Base-by-base conservation (phyloP, 495 filamentous ascomycete species). In the Chaetomium fimeti region DNA sequence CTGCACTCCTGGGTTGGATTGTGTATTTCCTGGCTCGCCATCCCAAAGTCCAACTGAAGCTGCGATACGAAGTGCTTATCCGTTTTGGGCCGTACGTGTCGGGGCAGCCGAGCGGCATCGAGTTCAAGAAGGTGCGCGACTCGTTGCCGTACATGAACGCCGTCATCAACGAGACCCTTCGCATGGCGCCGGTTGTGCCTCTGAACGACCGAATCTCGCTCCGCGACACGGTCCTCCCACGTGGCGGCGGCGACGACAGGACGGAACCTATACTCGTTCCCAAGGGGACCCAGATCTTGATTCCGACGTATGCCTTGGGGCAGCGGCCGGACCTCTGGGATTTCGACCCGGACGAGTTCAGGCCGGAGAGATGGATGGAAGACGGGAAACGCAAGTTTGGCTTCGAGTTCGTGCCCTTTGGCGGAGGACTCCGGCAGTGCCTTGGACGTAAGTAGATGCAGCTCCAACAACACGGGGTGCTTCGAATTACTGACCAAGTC, bases 1-100 rank as follows among this genome's bases (percentile, higher is more conserved):
- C 83, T 8, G 80, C 83, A 4, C 74, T 85, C 3, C 77, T 89
- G 13, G 83, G 84, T 56, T 87, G 81, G 78, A 78, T 82, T 1
- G 75, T 85, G 22, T 82, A 82, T 73, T 72, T 82, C 47, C 73
- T 88, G 16, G 77, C 83, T 0, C 73, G 80, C 25, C 62, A 82
- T 62, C 83, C 81, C 0, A 63, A 63, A 0, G 71, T 83, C 13
- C 85, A 76, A 61, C 24, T 54, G 11, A 82, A 82, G 62, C 81
- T 90, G 51, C 84, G 85, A 27, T 38, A 67, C 43, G 76, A 79
- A 36, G 75, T 88, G 58, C 62, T 83, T 57, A 66, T 56, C 18
- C 68, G 66, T 3, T 80, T 82, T 61, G 79, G 78, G 12, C 66
- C 69, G 1, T 66, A 69, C 22, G 54, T 49, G 9, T 22, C 55